Evolutionary conservation across 345 rosid species (phyloP), one percentile per base, ranked within the genome.

Genomic region (Brassica rapa): DNA sequence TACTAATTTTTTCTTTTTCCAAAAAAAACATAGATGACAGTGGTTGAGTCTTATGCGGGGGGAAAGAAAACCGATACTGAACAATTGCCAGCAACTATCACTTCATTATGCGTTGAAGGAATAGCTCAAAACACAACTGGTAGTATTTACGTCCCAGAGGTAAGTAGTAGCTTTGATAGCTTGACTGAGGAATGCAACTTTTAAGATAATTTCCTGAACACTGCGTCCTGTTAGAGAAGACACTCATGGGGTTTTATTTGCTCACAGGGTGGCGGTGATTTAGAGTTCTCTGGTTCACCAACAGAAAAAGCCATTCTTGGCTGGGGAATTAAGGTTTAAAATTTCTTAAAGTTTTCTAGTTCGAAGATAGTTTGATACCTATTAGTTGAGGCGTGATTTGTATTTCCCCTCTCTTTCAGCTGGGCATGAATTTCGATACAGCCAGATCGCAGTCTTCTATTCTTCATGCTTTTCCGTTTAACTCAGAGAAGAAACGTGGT

Each of bases 301-400:
- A 95, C 99, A 25, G 99, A 95, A 80, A 95, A 91, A 80, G 99
- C 99, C 66, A 90, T 95, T 74, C 98, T 95, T 76, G 86, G 90
- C 70, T 95, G 99, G 98, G 99, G 93, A 49, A 73, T 89, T 69
- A 90, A 91, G 94, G 98, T 85, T 81, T 67, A 4, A 41, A n/a
- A 46, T 23, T 24, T 35, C 12, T 33, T 37, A 6, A 2, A 55
- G 3, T 9, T 49, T 68, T 15, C 51, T 15, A 33, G 66, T 37
- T 62, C 4, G 1, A 30, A 21, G 57, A 65, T 49, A 49, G 55
- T 49, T 49, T 3, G n/a, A 49, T n/a, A 14, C 55, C 55, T 19
- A 27, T n/a, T 23, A 80, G 10, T 27, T 27, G 71, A 63, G 55
- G 23, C 56, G 21, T 51, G 53, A 79, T 59, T 37, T 43, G 21